A percentile compares a stretch with the other conserved stretches of the same genome.
Conservation (phyloP, 2,329 filamentous ascomycete species). For the Ophiostoma pallidulum region DNA sequence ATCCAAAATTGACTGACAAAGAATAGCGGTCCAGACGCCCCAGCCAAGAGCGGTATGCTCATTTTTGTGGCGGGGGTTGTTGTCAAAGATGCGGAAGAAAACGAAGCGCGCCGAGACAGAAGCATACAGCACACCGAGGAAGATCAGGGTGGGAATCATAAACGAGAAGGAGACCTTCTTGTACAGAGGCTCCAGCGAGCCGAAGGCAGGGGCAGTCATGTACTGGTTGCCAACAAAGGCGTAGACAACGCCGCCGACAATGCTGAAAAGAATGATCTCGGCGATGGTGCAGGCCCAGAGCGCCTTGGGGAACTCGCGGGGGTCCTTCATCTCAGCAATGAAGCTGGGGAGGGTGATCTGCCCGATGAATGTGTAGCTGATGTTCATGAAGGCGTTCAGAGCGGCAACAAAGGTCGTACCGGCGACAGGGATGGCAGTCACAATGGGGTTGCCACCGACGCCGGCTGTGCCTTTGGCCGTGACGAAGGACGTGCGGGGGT, state of each 20-base stretch:
- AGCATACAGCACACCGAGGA: constrained; percentile 82
- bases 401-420: constrained; percentile 73
- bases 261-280: constrained; percentile 75
- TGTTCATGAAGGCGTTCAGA: constrained; percentile 87
- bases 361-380: constrained; percentile 91
- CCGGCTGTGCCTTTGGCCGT: constrained; percentile 21
- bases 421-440: constrained; percentile 56
- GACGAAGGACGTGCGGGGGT: constrained; percentile 32
- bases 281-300: constrained; percentile 84
- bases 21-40: constrained; percentile 65
- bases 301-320: constrained; percentile 82
- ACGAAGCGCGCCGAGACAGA: constrained; percentile 84
- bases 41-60: constrained; percentile 76
- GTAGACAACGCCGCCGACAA: constrained; percentile 74
- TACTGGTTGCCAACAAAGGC: constrained; percentile 85
- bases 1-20: constrained; percentile 35
- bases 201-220: constrained; percentile 79
- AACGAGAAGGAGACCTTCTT: constrained; percentile 89
- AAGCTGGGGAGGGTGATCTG: constrained; percentile 92
- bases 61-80: constrained; percentile 62
- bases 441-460: constrained; percentile 50
- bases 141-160: constrained; percentile 92
- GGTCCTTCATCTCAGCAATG: constrained; percentile 83
- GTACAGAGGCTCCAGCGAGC: constrained; percentile 66
- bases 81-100: constrained; percentile 81